A percentile compares a stretch with the other conserved stretches of the same genome.
phyloP scores from a whole-genome alignment of 164 flowering plant genomes.

The Chimonanthus salicifolius region DNA sequence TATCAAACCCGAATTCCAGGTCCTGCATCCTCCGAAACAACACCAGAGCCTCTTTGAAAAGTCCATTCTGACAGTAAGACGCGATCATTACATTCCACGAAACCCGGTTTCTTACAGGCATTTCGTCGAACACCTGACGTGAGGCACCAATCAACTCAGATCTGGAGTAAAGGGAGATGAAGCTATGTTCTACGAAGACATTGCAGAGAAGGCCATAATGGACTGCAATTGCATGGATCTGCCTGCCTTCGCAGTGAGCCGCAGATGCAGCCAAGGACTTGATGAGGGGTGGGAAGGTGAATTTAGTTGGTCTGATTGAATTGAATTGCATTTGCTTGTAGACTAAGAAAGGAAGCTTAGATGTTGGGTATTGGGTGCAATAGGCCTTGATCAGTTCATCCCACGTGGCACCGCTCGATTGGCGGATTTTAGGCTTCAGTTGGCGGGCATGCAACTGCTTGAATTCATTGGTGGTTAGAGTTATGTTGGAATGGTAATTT shows the following conservation, averaged over 20 bases:
- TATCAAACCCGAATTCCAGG: not conserved
- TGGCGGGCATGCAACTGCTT: conserved; percentile 4
- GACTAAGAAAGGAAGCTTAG: not conserved
- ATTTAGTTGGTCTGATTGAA: conserved; percentile 22
- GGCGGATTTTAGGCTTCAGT: not conserved
- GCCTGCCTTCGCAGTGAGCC: conserved; percentile 15
- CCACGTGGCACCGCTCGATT: conserved; percentile 1
- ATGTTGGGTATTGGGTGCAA: not conserved
- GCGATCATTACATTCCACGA: conserved; percentile 10
- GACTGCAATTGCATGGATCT: conserved; percentile 25
- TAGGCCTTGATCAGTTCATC: conserved; percentile 2
- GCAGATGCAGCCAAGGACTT: conserved; percentile 26
- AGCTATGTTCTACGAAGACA: conserved; percentile 22
- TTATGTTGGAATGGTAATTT: no score
- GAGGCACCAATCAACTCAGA: not conserved
- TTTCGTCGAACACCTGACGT: conserved; percentile 4
- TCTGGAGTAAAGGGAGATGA: not conserved
- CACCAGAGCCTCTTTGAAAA: conserved; percentile 5
- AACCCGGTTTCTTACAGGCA: conserved; percentile 4
- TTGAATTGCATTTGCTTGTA: conserved; percentile 9
- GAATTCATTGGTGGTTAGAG: not conserved
- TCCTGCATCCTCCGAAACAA: conserved; percentile 4
- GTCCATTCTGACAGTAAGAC: conserved; percentile 3
- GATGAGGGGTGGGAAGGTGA: conserved; percentile 42
- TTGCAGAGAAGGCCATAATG: conserved; percentile 33